Evolutionary conservation across 23 red algal species (phyloP).

Genomic region (Gracilaria gracilis): DNA sequence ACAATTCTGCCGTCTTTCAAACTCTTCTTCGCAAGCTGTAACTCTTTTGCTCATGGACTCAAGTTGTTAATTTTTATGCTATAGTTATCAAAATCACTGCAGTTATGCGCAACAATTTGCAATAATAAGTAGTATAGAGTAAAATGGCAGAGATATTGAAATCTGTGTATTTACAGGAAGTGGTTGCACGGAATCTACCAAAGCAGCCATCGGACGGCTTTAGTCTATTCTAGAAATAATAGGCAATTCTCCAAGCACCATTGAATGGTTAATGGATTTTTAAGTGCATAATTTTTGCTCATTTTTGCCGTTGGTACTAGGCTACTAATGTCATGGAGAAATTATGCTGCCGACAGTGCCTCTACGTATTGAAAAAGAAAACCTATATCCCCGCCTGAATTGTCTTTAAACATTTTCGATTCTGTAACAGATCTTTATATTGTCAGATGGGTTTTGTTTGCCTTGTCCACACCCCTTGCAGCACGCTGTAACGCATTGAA

Average conservation of each 20-base stretch:
- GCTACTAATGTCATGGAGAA: not conserved
- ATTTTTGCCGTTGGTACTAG: not conserved
- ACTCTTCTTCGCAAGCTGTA: not conserved
- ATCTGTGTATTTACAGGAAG: not conserved
- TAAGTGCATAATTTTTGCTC: no score
- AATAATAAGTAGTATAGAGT: not conserved
- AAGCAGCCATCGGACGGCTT: not conserved
- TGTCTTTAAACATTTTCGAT: not conserved
- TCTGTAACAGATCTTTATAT: not conserved
- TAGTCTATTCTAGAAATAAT: not conserved
- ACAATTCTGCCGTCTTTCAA: not conserved
- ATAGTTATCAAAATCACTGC: not conserved
- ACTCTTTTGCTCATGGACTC: not conserved
- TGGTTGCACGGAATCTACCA: not conserved
- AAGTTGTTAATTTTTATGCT: not conserved
- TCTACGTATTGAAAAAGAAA: not conserved
- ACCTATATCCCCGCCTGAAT: not conserved
- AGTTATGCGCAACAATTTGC: not conserved
- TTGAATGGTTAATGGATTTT: not conserved
- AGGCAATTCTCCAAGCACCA: not conserved
- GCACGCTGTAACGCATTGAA: no score
- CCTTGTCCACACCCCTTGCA: no score
- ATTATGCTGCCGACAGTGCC: not conserved
- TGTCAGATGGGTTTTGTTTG: not conserved
- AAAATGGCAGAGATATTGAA: no score